Base-by-base conservation (phyloP, 1,284 basidiomycete species). In the Malassezia pachydermatis region DNA sequence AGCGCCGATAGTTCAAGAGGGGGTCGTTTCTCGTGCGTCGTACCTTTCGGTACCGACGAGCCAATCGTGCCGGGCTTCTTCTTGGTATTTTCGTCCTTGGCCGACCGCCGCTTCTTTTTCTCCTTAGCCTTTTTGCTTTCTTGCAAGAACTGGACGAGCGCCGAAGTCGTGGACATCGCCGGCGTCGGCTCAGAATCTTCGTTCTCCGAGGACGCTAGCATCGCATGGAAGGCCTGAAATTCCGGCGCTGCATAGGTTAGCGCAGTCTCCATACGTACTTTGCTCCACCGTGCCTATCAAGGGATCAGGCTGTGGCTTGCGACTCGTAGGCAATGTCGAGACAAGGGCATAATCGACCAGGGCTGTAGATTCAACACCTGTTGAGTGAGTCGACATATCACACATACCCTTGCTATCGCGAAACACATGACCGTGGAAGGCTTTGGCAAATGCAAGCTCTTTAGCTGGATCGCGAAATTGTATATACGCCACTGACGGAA, bases 371-470 rank as follows among this genome's bases (percentile, higher is more conserved):
- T 20, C 32, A 24, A 59, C 80, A 41, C 57, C 87, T n/a, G n/a
- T n/a, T n/a, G n/a, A n/a, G n/a, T n/a, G n/a, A n/a, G n/a, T n/a
- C n/a, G n/a, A n/a, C n/a, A n/a, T n/a, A n/a, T n/a, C n/a, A n/a
- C n/a, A n/a, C n/a, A n/a, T n/a, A n/a, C 89, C 90, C 58, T 84
- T 78, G 76, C 89, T 89, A 72, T 95, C 88, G 55, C 84, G 78
- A 69, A 92, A 96, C 27, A 86, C 51, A 75, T 96, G 90, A 0
- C 89, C 90, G 65, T 95, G 87, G 63, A 88, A 98, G 19, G 79
- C 86, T 19, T 78, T 76, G 65, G 86, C 84, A 63, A 98, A 96
- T 1, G 73, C 72, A 5, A 84, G 78, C 9, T 96, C 75, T 4
- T 77, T 74, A 13, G 84, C 82, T 32, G 83, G 79, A 23, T 75